Conservation (phyloP, 1,284 basidiomycete genomes). For the Apiotrichum siamense region DNA sequence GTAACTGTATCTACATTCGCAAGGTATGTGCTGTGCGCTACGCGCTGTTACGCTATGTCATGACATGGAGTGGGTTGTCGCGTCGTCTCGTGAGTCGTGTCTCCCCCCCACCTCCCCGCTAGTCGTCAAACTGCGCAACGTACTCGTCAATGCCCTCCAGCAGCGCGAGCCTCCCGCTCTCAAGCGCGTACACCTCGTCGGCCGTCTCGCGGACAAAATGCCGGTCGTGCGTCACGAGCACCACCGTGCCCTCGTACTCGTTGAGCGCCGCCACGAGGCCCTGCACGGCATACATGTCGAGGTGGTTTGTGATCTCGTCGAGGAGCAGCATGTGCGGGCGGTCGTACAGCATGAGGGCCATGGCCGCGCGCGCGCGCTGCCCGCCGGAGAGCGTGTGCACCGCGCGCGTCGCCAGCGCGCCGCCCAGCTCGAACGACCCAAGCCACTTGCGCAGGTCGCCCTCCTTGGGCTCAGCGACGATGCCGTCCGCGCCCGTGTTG, state of each 20-base stretch:
- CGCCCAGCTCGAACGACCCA: slow-evolving; percentile 53
- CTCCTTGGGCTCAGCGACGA: slow-evolving; percentile 35
- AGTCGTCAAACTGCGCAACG: slow-evolving; percentile 6
- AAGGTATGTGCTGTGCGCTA: too few species aligned
- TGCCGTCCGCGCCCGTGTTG: slow-evolving; percentile 1
- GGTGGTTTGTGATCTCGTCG: slow-evolving; percentile 65
- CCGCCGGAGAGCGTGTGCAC: slow-evolving; percentile 29
- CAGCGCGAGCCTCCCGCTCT: slow-evolving; percentile 8
- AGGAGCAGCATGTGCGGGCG: slow-evolving; percentile 50
- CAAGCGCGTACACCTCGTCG: slow-evolving; percentile 14
- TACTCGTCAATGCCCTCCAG: slow-evolving; percentile 18
- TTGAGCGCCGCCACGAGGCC: slow-evolving; percentile 57
- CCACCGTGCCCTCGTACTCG: slow-evolving; percentile 56
- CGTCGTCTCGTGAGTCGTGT: not conserved
- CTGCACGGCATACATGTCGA: slow-evolving; percentile 61
- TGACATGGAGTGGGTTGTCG: not conserved
- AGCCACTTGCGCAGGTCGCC: slow-evolving; percentile 51
- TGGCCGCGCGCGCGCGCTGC: slow-evolving; percentile 52
- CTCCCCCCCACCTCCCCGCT: not conserved
- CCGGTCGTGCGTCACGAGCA: slow-evolving; percentile 66
- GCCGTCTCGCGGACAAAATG: slow-evolving; percentile 19
- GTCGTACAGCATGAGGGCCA: slow-evolving; percentile 37
- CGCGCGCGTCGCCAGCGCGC: slow-evolving; percentile 46
- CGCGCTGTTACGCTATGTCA: too few species aligned
- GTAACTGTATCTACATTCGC: not conserved